Percentiles rank a stretch among this genome's conserved stretches.
phyloP scores from a whole-genome alignment of 768 basidiomycete genomes.

The Psilocybe cyanescens region DNA sequence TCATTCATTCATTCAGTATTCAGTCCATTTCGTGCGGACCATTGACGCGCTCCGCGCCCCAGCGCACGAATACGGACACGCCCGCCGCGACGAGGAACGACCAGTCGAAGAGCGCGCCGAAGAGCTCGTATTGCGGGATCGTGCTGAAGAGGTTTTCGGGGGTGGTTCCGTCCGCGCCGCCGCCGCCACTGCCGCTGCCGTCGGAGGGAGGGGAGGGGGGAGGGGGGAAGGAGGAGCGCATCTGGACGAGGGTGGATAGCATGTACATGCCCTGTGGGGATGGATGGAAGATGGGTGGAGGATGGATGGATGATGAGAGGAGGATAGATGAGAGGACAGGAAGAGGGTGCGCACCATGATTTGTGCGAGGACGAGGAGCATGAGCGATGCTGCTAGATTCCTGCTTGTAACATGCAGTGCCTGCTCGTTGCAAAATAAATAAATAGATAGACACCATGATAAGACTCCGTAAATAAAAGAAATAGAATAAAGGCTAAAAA shows the following conservation, averaged over 20 bases:
- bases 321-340: background rate
- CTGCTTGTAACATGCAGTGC: constrained; percentile 63
- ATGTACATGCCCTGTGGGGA: constrained; percentile 76
- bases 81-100: constrained; percentile 67
- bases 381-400: constrained; percentile 73
- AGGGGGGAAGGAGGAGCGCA: constrained; percentile 83
- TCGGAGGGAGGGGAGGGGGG: constrained; percentile 31
- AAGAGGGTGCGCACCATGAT: constrained; percentile 63
- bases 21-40: constrained; percentile 28
- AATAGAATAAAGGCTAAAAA: background rate
- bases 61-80: constrained; percentile 48
- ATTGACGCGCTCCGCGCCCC: constrained; percentile 54
- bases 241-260: constrained; percentile 80
- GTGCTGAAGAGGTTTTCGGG: constrained; percentile 65
- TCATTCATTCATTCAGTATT: background rate
- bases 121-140: constrained; percentile 74
- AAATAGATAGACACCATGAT: background rate
- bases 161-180: background rate
- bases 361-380: constrained; percentile 79
- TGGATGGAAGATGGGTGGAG: background rate
- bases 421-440: background rate
- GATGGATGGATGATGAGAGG: constrained; percentile 3
- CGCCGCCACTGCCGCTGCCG: background rate
- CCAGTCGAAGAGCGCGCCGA: constrained; percentile 76
- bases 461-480: background rate